Evolutionary conservation across 2,329 filamentous ascomycete species (phyloP).

Genomic region (Pseudogymnoascus verrucosus): DNA sequence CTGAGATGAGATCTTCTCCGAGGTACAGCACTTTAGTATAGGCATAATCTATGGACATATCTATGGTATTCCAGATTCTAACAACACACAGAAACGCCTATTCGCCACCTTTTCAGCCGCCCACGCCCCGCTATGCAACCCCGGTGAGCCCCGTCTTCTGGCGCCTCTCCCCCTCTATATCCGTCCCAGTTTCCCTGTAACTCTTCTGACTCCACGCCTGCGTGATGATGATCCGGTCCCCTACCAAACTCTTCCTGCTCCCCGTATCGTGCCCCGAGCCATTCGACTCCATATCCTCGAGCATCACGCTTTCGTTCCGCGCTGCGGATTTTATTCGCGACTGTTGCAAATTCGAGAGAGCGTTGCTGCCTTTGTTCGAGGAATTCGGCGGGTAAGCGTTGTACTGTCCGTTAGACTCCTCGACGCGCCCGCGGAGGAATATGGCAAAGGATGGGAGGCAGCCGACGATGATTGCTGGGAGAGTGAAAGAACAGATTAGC

Average conservation of each 20-base stretch:
- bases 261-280: not conserved
- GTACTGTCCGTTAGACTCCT: constrained; percentile 1
- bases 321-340: constrained; percentile 11
- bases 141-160: not conserved
- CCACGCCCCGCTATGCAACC: not conserved
- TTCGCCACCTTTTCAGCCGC: not conserved
- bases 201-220: not conserved
- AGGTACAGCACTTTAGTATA: not conserved
- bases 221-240: not conserved
- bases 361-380: not conserved
- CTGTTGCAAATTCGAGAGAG: not conserved
- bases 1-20: not conserved
- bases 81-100: not conserved
- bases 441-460: constrained; percentile 18
- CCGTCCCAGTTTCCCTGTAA: not conserved
- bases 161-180: not conserved
- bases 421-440: constrained; percentile 14
- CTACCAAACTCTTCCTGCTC: constrained; percentile 11
- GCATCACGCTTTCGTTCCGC: constrained; percentile 11
- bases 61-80: not conserved
- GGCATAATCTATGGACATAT: not conserved
- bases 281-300: constrained; percentile 12
- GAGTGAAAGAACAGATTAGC: not conserved
- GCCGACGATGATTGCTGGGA: constrained; percentile 14
- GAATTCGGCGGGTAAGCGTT: not conserved